Conservation (phyloP, 305 asterid species). For the Fraxinus sp. region DNA sequence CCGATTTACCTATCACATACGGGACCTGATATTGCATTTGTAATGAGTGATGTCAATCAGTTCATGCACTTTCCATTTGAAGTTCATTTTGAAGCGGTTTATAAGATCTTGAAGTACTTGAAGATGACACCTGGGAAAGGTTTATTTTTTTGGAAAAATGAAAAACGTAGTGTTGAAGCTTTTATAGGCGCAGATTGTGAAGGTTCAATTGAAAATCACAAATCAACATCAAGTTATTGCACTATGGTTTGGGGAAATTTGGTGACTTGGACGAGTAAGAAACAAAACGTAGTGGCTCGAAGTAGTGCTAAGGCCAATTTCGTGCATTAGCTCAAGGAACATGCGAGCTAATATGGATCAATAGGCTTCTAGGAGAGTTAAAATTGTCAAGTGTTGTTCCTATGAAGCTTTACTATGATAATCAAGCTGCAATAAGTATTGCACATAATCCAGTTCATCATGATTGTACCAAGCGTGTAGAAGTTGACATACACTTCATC, state of each 20-base stretch:
- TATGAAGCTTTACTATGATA: background rate
- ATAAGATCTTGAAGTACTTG: background rate
- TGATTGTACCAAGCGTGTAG: background rate
- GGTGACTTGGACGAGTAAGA: background rate
- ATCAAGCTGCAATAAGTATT: background rate
- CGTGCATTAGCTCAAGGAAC: background rate
- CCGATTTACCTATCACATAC: background rate
- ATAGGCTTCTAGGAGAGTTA: background rate
- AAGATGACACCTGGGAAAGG: background rate
- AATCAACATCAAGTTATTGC: background rate
- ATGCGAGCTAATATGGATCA: background rate
- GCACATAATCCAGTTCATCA: background rate
- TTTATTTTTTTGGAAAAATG: background rate
- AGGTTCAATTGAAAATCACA: background rate
- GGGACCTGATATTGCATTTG: background rate
- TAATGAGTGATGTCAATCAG: background rate
- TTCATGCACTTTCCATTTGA: background rate
- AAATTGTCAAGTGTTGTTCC: background rate
- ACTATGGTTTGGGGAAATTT: background rate
- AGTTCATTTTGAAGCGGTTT: background rate
- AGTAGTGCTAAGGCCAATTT: background rate
- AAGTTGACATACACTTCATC: background rate
- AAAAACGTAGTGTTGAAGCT: background rate
- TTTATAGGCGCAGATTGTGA: background rate
- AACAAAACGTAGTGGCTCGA: background rate